phyloP scores from a whole-genome alignment of 2,329 filamentous ascomycete species.

The Triangularia setosa region DNA sequence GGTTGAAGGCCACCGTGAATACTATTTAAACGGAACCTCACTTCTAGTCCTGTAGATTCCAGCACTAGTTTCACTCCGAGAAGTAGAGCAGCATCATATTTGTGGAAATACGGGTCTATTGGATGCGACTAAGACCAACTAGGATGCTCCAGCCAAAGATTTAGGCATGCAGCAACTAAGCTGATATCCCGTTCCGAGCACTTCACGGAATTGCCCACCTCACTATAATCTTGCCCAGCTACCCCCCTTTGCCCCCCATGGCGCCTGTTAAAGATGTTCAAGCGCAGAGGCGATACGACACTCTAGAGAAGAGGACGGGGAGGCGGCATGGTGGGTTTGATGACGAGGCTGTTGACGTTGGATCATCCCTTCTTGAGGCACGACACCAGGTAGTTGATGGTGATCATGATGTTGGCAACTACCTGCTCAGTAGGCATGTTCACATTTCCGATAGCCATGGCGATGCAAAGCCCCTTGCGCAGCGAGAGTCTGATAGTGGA shows the following conservation, averaged over 20 bases:
- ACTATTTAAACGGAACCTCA: no score
- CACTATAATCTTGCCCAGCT: not conserved
- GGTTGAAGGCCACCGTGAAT: no score
- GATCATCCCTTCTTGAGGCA: slow-evolving; percentile 99
- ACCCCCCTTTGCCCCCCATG: not conserved
- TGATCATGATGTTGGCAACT: slow-evolving; percentile 97
- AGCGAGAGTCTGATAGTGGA: slow-evolving; percentile 99
- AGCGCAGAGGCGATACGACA: not conserved
- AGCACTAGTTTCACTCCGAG: not conserved
- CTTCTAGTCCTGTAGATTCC: not conserved
- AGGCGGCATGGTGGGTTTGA: slow-evolving; percentile 99
- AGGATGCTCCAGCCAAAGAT: not conserved
- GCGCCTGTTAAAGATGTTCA: not conserved
- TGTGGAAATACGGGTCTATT: not conserved
- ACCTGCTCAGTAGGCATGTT: slow-evolving; percentile 96
- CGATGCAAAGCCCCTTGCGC: slow-evolving; percentile 99
- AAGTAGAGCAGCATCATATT: not conserved
- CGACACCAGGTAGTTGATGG: slow-evolving; percentile 99
- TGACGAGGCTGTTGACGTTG: slow-evolving; percentile 98
- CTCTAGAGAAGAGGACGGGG: slow-evolving; percentile 94
- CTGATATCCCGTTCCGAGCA: not conserved
- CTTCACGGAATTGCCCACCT: not conserved
- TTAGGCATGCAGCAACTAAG: not conserved
- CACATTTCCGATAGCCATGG: slow-evolving; percentile 98
- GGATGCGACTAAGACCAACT: not conserved